Evolutionary conservation across 2,329 filamentous ascomycete genomes (phyloP).

Genomic region (Fusarium coffeatum): DNA sequence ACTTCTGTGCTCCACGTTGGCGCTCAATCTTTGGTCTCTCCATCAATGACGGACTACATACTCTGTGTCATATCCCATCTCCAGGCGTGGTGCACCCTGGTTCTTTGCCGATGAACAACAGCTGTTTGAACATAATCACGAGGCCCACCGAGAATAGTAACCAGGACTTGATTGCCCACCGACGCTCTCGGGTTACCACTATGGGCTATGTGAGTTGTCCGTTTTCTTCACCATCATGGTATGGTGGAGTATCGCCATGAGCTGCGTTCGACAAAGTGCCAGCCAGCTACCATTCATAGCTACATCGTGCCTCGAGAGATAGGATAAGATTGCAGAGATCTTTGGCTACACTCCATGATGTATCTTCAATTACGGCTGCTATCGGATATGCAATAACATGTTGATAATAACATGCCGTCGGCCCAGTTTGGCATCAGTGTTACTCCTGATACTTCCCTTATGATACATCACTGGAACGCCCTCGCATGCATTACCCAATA

Average conservation of each 20-base stretch:
- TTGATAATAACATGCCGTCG: constrained; percentile 8
- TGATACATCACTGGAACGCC: background rate
- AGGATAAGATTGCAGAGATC: constrained; percentile 4
- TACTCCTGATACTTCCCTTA: constrained; percentile 5
- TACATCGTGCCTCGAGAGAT: background rate
- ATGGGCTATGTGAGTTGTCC: constrained; percentile 5
- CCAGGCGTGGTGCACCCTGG: background rate
- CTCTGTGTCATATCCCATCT: background rate
- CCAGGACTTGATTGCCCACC: constrained; percentile 4
- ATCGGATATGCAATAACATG: constrained; percentile 1
- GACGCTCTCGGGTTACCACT: constrained; percentile 26
- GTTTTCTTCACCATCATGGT: background rate
- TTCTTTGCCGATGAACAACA: background rate
- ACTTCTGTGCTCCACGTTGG: background rate
- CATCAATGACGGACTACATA: constrained; percentile 1
- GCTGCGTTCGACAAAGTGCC: background rate
- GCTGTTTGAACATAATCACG: constrained; percentile 7
- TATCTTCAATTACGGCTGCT: background rate
- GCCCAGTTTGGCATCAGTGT: background rate
- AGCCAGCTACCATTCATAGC: background rate
- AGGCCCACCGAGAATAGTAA: constrained; percentile 8
- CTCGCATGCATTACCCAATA: background rate
- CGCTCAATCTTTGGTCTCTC: constrained; percentile 23
- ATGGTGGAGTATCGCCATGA: background rate
- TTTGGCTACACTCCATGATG: constrained; percentile 5